A percentile compares a stretch with the other conserved stretches of the same genome.
These are phyloP conservation scores for Aspergillus ochraceus DNA, from an alignment of 2,329 filamentous ascomycete genomes.

Conservation along the genomic window DNA sequence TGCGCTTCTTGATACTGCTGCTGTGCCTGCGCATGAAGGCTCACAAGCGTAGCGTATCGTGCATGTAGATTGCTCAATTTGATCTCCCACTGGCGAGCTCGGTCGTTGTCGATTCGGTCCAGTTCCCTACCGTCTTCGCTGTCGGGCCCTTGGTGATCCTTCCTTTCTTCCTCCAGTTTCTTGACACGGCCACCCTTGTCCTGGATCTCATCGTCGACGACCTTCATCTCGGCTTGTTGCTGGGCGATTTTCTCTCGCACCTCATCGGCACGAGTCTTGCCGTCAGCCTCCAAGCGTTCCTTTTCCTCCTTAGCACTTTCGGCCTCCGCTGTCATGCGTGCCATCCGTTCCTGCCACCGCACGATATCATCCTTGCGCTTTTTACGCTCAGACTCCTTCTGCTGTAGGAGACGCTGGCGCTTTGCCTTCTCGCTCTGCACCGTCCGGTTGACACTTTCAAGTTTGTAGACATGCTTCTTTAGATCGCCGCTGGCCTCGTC, in stretches of 20 bases:
- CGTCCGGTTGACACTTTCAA: conserved; percentile 78
- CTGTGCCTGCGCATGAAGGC: conserved; percentile 43
- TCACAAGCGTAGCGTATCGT: conserved; percentile 44
- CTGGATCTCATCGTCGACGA: conserved; percentile 62
- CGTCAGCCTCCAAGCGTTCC: conserved; percentile 40
- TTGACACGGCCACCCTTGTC: conserved; percentile 62
- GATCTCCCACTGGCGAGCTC: conserved; percentile 48
- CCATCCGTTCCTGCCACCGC: conserved; percentile 58
- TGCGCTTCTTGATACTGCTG: conserved; percentile 49
- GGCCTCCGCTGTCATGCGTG: conserved; percentile 52
- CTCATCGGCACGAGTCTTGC: conserved; percentile 40
- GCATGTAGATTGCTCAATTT: conserved; percentile 44
- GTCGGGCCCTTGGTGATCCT: conserved; percentile 49
- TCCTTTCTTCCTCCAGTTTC: conserved; percentile 59
- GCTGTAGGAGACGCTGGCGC: conserved; percentile 65
- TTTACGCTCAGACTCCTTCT: conserved; percentile 61
- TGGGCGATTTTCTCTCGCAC: conserved; percentile 46
- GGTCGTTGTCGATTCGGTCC: conserved; percentile 50
- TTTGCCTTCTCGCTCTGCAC: conserved; percentile 77
- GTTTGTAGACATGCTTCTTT: conserved; percentile 74
- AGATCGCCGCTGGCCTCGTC: conserved; percentile 86
- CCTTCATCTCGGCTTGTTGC: conserved; percentile 52
- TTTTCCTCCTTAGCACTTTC: conserved; percentile 46
- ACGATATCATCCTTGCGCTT: conserved; percentile 61
- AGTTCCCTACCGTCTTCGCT: conserved; percentile 53